These are phyloP conservation scores for Sonneratia caseolaris DNA, from an alignment of 345 rosid genomes.

Conservation along the genomic window DNA sequence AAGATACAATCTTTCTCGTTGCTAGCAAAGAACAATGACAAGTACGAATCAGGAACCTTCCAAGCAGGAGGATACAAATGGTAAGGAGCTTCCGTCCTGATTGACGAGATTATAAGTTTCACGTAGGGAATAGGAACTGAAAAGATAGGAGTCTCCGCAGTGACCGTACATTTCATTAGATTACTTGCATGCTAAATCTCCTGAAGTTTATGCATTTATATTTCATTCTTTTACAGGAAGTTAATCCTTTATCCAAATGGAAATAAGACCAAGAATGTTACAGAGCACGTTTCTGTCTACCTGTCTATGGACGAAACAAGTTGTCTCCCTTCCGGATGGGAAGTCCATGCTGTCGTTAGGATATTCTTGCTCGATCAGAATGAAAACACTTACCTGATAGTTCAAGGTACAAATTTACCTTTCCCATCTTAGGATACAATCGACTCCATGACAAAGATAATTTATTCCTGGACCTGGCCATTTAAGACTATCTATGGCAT, in stretches of 20 bases:
- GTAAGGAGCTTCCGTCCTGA: constrained; percentile 14
- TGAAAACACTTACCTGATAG: constrained; percentile 19
- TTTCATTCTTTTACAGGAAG: constrained; percentile 26
- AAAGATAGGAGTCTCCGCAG: not conserved
- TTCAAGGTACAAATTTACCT: constrained; percentile 20
- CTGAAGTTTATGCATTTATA: constrained; percentile 4
- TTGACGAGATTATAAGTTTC: not conserved
- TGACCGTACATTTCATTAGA: not conserved
- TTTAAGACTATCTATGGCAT: too few species aligned
- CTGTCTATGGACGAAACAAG: constrained; percentile 34
- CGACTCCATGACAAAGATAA: not conserved
- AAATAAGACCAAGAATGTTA: constrained; percentile 44
- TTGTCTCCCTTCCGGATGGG: constrained; percentile 37
- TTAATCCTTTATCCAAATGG: constrained; percentile 54
- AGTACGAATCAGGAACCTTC: constrained; percentile 52
- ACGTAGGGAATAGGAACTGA: not conserved
- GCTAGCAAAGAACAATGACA: constrained; percentile 29
- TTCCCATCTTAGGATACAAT: not conserved
- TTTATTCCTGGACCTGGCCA: too few species aligned
- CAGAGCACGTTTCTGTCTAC: constrained; percentile 44
- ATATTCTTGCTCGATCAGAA: constrained; percentile 42
- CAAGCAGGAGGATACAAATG: constrained; percentile 71
- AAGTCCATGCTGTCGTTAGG: constrained; percentile 35
- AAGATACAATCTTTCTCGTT: constrained; percentile 41
- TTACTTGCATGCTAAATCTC: not conserved